Percentiles rank a stretch among this genome's conserved stretches.
Conservation (phyloP, 2,329 filamentous ascomycete genomes). For the Colletotrichum sp. region DNA sequence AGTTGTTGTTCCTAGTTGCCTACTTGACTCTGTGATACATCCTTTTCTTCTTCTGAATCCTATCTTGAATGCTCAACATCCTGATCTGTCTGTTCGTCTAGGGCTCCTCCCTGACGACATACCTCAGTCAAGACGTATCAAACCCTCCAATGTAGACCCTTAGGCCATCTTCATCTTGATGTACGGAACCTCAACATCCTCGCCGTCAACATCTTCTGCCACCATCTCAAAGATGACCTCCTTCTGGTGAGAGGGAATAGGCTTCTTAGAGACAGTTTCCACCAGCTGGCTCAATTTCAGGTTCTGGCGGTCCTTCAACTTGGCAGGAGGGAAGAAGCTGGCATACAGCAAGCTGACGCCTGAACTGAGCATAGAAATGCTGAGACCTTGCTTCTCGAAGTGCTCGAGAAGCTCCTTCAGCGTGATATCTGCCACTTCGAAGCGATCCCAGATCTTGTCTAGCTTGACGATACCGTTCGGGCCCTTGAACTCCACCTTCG, state of each 20-base stretch:
- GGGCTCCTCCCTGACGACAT: not conserved
- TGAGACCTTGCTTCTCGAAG: conserved; percentile 82
- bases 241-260: conserved; percentile 88
- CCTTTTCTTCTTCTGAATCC: not conserved
- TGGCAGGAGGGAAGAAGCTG: conserved; percentile 81
- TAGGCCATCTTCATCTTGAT: conserved; percentile 81
- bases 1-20: not conserved
- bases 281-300: conserved; percentile 90
- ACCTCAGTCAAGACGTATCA: not conserved
- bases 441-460: conserved; percentile 98
- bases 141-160: not conserved
- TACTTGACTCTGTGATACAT: not conserved
- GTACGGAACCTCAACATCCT: conserved; percentile 97
- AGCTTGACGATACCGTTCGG: conserved; percentile 80
- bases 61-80: not conserved
- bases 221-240: conserved; percentile 97
- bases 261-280: conserved; percentile 89
- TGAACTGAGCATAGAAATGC: conserved; percentile 93
- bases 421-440: conserved; percentile 87
- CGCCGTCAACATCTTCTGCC: conserved; percentile 83
- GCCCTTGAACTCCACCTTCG: conserved; percentile 88
- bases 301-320: conserved; percentile 80
- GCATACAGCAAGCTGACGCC: conserved; percentile 95
- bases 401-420: conserved; percentile 82
- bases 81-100: not conserved